These are phyloP conservation scores for Furcasterigmium furcatum DNA, from an alignment of 2,329 filamentous ascomycete species.

Conservation along the genomic window DNA sequence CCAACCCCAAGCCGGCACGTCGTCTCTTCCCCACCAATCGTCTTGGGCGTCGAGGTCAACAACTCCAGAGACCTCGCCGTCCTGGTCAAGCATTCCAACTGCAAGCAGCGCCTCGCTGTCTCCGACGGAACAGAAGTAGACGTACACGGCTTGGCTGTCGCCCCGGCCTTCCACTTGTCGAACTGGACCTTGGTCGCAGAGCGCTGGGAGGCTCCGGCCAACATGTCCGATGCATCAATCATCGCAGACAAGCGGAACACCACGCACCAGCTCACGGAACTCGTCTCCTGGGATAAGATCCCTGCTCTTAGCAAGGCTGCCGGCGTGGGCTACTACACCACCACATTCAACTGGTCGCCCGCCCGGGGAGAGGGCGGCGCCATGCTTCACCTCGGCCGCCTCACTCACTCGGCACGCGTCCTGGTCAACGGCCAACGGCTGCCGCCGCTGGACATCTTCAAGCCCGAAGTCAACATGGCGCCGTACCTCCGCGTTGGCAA, in stretches of 20 bases:
- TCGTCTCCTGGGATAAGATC: slow-evolving; percentile 6
- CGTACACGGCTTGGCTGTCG: not conserved
- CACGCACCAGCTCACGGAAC: slow-evolving; percentile 1
- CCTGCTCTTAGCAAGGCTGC: slow-evolving; percentile 1
- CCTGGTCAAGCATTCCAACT: too few species aligned
- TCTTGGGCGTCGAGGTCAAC: not conserved
- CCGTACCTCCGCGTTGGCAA: slow-evolving; percentile 2
- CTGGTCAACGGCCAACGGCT: slow-evolving; percentile 1
- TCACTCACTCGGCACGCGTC: slow-evolving; percentile 1
- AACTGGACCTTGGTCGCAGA: slow-evolving; percentile 4
- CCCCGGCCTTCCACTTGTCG: not conserved
- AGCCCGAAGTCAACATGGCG: slow-evolving; percentile 1
- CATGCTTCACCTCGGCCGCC: slow-evolving; percentile 2
- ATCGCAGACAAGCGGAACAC: slow-evolving; percentile 5
- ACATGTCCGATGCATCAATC: slow-evolving; percentile 1
- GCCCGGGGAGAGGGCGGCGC: not conserved
- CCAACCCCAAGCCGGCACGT: not conserved
- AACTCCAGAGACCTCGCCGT: not conserved
- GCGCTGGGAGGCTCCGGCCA: slow-evolving; percentile 6
- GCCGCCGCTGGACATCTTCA: not conserved
- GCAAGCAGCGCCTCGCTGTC: not conserved
- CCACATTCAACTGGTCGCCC: slow-evolving; percentile 6
- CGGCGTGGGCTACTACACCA: slow-evolving; percentile 7
- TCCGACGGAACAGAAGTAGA: not conserved
- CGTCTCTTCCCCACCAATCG: not conserved